Evolutionary conservation across 2,329 filamentous ascomycete genomes (phyloP), one percentile per base, ranked within the genome.

Genomic region (Beauveria sp.): DNA sequence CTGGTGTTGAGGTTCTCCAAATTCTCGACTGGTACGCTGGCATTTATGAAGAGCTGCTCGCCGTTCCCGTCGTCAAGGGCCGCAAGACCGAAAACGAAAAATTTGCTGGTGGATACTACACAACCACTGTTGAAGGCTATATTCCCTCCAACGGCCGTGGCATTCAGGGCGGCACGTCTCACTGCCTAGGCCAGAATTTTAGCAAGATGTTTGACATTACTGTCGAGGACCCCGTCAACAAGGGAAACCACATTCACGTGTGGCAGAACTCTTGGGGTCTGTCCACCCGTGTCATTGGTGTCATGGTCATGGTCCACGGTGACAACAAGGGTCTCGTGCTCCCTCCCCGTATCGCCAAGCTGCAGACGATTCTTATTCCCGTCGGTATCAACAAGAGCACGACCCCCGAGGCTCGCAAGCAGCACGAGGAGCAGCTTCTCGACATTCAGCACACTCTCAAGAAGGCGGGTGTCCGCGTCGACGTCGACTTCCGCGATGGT

Each of bases 251-350:
- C 70, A 79, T 97, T 62, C 80, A 93, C 72, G 93, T 98, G 62
- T 98, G 93, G 93, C 95, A 99, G 76, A 99, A 99, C 81, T 97
- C 92, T 16, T 99, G 95, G 95, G 95, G 95, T 77, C 85, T 99
- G 64, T 98, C 93, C 1, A 99, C 95, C 60, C 91, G 95, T 73
- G 91, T 93, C 62, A 96, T 99, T 67, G 96, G 95, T 79, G 92
- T 98, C 74, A 98, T 98, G 93, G 90, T 97, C 71, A 95, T 99
- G 87, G 92, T 96, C 64, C 95, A 99, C 77, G 89, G 92, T 70
- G 95, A 99, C 73, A 89, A 99, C 79, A 93, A 93, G 76, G 95
- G 95, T 66, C 83, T 99, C 20, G 92, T 98, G 65, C 86, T 98
- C 58, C 95, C 95, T 72, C 95, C 95, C 46, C 86, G 92, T 61